These are phyloP conservation scores for Lanzia echinophila DNA, from an alignment of 2,329 filamentous ascomycete species.

Conservation along the genomic window DNA sequence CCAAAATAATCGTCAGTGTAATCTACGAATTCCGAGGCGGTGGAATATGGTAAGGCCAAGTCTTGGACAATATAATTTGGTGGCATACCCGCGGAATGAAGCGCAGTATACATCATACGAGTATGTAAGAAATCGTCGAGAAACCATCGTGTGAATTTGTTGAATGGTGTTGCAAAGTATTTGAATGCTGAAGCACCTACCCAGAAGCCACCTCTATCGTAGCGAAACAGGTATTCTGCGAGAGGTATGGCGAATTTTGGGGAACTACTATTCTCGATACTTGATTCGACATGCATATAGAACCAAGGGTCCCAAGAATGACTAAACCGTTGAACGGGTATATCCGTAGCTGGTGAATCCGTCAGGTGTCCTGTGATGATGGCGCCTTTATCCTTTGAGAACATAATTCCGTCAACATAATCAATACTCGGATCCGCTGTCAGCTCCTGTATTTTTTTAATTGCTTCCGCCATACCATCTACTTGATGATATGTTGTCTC, in stretches of 20 bases:
- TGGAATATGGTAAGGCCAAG: conserved; percentile 48
- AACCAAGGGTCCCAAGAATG: conserved; percentile 55
- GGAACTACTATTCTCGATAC: conserved; percentile 8
- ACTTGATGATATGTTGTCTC: conserved; percentile 48
- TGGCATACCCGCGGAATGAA: conserved; percentile 51
- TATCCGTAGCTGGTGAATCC: conserved; percentile 28
- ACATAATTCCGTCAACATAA: conserved; percentile 57
- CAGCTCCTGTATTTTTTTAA: conserved; percentile 36
- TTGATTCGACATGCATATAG: conserved; percentile 52
- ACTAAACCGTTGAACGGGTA: conserved; percentile 39
- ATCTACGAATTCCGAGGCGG: conserved; percentile 45
- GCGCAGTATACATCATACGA: conserved; percentile 53
- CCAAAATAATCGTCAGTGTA: conserved; percentile 41
- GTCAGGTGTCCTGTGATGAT: conserved; percentile 48
- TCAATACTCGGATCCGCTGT: conserved; percentile 35
- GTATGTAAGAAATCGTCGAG: conserved; percentile 57
- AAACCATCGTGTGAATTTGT: conserved; percentile 48
- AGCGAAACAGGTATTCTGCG: conserved; percentile 51
- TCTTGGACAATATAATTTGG: conserved; percentile 57
- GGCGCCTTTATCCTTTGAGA: conserved; percentile 40
- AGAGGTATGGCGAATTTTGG: conserved; percentile 38
- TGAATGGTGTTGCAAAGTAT: conserved; percentile 57
- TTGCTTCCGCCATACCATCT: conserved; percentile 36
- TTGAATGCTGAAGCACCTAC: conserved; percentile 52
- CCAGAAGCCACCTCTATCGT: conserved; percentile 62